Evolutionary conservation across 129 eudicot species (phyloP), one percentile per base, ranked within the genome.

Genomic region (Rutidosis leptorrhynchoides): DNA sequence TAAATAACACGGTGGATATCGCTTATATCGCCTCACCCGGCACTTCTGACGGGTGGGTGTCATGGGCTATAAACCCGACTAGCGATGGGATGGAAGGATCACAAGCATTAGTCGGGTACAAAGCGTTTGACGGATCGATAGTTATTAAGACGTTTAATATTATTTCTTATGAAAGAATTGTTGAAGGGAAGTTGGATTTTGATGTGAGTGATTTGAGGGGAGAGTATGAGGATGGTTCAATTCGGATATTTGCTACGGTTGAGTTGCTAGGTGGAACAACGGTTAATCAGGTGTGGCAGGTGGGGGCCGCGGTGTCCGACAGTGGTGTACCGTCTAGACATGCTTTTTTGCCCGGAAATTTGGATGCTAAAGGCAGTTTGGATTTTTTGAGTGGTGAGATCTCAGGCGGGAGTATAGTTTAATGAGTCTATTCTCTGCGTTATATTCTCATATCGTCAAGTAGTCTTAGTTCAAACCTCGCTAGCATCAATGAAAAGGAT

Each of bases 271-370:
- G 68, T 68, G 25, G 29, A 51, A 63, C 76, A 57, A 42, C 42
- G 78, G 60, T 87, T 58, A 88, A 83, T 64, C 96, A 91, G 62
- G 87, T 91, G 3, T 91, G 98, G 98, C 98, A 88, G 73, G 96
- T 88, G 16, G 98, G 98, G 7, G 32, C 83, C 22, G 48, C 83
- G 65, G 85, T 87, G 27, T 40, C 54, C 4, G 29, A 27, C 1
- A 55, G 28, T 0, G 98, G 88, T 1, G 70, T 79, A 42, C 98
- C 98, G 61, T 82, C 22, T 25, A 81, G 74, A 73, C 98, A 91
- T 65, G 94, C 20, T 1, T 83, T 91, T 51, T 29, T 14, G 67
- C 58, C 86, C 2, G 90, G 15, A 11, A 91, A 91, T 87, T 63
- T 91, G 85, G 53, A 20, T 1, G 30, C 96, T 0, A 84, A 77